Evolutionary conservation across 164 flowering plant genomes (phyloP).

Genomic region (Tetracentron sinense): DNA sequence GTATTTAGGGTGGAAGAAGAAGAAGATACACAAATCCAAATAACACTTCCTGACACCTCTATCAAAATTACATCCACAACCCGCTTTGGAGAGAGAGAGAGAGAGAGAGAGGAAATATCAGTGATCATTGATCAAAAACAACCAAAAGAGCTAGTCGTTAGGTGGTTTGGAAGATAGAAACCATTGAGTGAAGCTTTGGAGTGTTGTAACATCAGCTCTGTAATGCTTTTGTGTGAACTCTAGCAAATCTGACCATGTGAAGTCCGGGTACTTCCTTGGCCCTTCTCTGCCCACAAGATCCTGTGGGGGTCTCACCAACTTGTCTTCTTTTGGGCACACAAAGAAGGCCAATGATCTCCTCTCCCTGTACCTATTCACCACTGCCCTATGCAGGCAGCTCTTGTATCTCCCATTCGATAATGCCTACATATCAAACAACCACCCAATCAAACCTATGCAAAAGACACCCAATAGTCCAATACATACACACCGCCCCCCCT

Average conservation of each 20-base stretch:
- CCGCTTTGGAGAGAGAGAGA: too few species aligned
- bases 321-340: conserved; percentile 56
- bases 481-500: too few species aligned
- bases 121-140: too few species aligned
- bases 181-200: conserved; percentile 49
- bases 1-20: too few species aligned
- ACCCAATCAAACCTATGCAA: background rate
- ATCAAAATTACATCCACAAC: too few species aligned
- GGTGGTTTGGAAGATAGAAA: conserved; percentile 20
- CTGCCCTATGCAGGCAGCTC: conserved; percentile 76
- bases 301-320: conserved; percentile 58
- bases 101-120: too few species aligned
- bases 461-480: too few species aligned
- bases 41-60: too few species aligned
- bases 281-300: conserved; percentile 33
- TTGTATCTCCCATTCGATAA: conserved; percentile 66
- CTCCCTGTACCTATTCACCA: conserved; percentile 50
- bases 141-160: conserved; percentile 10
- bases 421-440: conserved; percentile 43
- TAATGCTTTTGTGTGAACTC: conserved; percentile 65
- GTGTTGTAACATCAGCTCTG: conserved; percentile 53
- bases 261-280: conserved; percentile 62
- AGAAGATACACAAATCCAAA: too few species aligned
- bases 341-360: conserved; percentile 66
- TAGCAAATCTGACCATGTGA: conserved; percentile 57